These are phyloP conservation scores for Magnolia sinica DNA, from an alignment of 164 flowering plant genomes.

Conservation along the genomic window DNA sequence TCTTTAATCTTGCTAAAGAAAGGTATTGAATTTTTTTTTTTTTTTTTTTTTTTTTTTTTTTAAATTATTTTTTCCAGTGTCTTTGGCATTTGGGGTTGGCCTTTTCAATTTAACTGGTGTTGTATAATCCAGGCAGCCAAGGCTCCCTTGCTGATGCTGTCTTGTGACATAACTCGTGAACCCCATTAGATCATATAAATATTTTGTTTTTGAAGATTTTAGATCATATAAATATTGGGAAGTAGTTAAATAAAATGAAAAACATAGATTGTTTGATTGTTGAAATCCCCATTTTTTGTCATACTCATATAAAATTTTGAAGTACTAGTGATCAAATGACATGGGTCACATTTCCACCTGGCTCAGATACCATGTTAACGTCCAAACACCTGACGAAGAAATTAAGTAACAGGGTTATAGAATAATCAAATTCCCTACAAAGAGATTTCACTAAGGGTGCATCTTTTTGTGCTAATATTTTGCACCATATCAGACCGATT, in stretches of 20 bases:
- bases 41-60: too few species aligned
- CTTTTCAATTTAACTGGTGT: not conserved
- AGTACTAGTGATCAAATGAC: not conserved
- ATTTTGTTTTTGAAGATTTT: not conserved
- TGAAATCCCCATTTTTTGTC: not conserved
- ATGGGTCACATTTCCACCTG: not conserved
- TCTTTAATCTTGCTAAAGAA: conserved; percentile 82
- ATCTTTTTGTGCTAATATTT: too few species aligned
- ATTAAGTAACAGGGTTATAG: too few species aligned
- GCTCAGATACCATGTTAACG: too few species aligned
- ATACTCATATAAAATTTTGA: not conserved
- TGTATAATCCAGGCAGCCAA: not conserved
- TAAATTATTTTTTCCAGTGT: not conserved
- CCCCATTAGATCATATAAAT: not conserved
- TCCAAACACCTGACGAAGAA: too few species aligned
- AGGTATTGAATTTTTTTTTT: conserved; percentile 51
- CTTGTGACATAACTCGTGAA: not conserved
- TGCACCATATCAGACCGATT: too few species aligned
- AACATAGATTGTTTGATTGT: not conserved
- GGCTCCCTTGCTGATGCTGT: not conserved
- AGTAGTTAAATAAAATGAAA: not conserved
- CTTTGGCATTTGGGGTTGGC: not conserved
- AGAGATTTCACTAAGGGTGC: too few species aligned
- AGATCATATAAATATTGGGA: not conserved
- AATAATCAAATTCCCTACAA: too few species aligned